These are phyloP conservation scores for Cercophora sp. DNA, from an alignment of 495 filamentous ascomycete species.

Conservation along the genomic window DNA sequence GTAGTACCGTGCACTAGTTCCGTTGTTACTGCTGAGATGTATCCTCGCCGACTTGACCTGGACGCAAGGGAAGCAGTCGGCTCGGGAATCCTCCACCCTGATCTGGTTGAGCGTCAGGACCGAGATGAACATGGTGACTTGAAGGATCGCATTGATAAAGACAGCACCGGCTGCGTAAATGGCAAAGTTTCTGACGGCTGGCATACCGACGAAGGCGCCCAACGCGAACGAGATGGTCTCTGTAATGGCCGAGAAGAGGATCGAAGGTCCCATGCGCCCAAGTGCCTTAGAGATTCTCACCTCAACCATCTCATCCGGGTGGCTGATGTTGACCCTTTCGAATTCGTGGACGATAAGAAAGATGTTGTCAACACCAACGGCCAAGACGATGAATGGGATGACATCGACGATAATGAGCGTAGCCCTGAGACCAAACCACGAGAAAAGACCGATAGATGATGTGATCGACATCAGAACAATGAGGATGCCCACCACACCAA, in stretches of 20 bases:
- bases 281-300: conserved; percentile 77
- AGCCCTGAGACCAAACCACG: conserved; percentile 81
- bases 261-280: conserved; percentile 92
- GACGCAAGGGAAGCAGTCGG: conserved; percentile 92
- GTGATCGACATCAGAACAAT: conserved; percentile 98
- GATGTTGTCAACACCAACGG: conserved; percentile 97
- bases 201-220: conserved; percentile 94
- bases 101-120: conserved; percentile 87
- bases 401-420: conserved; percentile 98
- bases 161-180: conserved; percentile 95
- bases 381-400: conserved; percentile 93
- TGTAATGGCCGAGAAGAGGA: conserved; percentile 88
- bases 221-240: conserved; percentile 91
- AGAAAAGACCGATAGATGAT: conserved; percentile 90
- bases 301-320: conserved; percentile 82
- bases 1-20: conserved; percentile 45
- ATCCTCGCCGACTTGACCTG: conserved; percentile 62
- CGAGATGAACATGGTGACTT: conserved; percentile 94
- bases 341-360: conserved; percentile 98
- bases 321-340: conserved; percentile 84
- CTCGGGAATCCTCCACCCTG: conserved; percentile 75
- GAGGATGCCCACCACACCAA: conserved; percentile 85
- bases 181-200: conserved; percentile 93
- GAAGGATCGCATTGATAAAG: conserved; percentile 90
- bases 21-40: conserved; percentile 39